phyloP scores from a whole-genome alignment of 2,329 filamentous ascomycete species.

The Fusarium sp. region DNA sequence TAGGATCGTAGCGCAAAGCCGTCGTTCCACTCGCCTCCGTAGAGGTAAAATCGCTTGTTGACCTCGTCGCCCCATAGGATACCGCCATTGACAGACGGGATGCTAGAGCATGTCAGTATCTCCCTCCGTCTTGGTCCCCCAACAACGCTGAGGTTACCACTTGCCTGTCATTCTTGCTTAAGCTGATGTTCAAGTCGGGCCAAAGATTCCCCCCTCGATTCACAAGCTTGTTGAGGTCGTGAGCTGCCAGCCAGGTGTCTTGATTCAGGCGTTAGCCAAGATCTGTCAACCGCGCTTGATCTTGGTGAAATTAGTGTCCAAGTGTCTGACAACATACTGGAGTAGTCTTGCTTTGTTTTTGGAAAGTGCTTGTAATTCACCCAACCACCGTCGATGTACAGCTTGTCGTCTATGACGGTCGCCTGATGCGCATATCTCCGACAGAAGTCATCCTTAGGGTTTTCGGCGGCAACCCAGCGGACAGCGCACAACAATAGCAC shows the following conservation, averaged over 20 bases:
- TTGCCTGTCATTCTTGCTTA: constrained; percentile 1
- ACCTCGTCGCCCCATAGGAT: constrained; percentile 16
- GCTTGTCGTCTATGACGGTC: constrained; percentile 20
- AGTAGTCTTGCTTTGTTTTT: not conserved
- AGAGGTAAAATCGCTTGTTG: constrained; percentile 22
- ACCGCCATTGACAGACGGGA: constrained; percentile 10
- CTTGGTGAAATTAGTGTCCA: not conserved
- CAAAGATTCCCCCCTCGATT: not conserved
- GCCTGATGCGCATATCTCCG: constrained; percentile 23
- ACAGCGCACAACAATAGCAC: not conserved
- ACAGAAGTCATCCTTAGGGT: constrained; percentile 18
- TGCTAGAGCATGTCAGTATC: not conserved
- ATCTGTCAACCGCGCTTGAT: not conserved
- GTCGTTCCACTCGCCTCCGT: constrained; percentile 12
- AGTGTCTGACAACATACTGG: constrained; percentile 4
- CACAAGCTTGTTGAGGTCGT: constrained; percentile 10
- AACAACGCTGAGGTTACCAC: not conserved
- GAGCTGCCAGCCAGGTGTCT: constrained; percentile 14
- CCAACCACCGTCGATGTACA: constrained; percentile 22
- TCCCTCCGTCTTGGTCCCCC: not conserved
- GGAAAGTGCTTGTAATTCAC: constrained; percentile 11
- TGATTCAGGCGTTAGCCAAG: not conserved
- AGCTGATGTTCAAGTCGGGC: not conserved
- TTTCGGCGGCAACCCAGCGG: not conserved
- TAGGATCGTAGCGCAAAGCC: not conserved